Evolutionary conservation across 208 protist genomes (phyloP).

Genomic region (Porcisia deanei): DNA sequence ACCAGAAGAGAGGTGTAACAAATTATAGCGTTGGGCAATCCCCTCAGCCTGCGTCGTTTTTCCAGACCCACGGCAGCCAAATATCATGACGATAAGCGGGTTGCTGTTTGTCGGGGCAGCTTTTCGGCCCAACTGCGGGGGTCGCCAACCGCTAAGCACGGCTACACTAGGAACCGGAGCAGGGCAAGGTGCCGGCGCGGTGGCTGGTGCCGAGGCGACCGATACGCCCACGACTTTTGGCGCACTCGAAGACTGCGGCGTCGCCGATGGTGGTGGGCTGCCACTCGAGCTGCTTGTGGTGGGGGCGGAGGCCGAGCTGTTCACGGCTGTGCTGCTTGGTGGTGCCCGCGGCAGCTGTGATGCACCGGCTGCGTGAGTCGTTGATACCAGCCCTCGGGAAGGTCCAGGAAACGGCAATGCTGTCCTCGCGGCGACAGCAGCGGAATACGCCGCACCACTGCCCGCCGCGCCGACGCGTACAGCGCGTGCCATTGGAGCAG

Average conservation of each 20-base stretch:
- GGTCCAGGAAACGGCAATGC: constrained; percentile 15
- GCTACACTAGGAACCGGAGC: background rate
- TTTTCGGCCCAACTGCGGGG: constrained; percentile 33
- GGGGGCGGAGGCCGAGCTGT: background rate
- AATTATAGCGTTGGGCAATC: constrained; percentile 65
- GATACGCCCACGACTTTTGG: background rate
- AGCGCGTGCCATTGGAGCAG: constrained; percentile 29
- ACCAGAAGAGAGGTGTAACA: constrained; percentile 77
- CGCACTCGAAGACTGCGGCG: background rate
- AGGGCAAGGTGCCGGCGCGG: background rate
- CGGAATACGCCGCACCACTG: constrained; percentile 13
- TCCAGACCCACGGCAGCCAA: constrained; percentile 78
- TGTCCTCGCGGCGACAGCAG: background rate
- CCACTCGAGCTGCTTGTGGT: background rate
- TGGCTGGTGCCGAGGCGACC: background rate
- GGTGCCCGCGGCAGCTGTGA: constrained; percentile 15
- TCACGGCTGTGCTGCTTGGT: constrained; percentile 1
- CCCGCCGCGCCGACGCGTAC: constrained; percentile 1
- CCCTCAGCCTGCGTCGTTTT: constrained; percentile 73
- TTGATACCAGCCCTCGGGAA: constrained; percentile 3
- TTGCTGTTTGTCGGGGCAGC: constrained; percentile 24
- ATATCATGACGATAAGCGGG: constrained; percentile 77
- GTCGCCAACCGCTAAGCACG: constrained; percentile 18
- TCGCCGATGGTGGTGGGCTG: constrained; percentile 5
- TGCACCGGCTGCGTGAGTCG: background rate